These are phyloP conservation scores for Alloascoidea africana DNA, from an alignment of 805 yeast genomes.

Conservation along the genomic window DNA sequence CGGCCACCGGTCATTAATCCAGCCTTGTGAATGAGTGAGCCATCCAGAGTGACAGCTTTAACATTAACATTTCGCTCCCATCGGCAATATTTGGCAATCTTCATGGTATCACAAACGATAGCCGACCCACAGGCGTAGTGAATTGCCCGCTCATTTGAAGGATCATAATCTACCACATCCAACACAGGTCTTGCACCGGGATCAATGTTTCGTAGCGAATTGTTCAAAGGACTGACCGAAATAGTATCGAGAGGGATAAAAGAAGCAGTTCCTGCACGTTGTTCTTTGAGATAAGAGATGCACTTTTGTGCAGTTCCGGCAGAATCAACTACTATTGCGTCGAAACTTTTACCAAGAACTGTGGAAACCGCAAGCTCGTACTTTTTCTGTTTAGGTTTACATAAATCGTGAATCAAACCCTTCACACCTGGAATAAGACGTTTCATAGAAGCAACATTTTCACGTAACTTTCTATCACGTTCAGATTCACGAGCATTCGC, in stretches of 20 bases:
- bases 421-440: slow-evolving; percentile 73
- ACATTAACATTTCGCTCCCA: slow-evolving; percentile 46
- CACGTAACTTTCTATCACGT: slow-evolving; percentile 54
- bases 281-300: slow-evolving; percentile 67
- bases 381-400: slow-evolving; percentile 58
- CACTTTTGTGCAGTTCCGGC: slow-evolving; percentile 57
- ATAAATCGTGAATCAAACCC: slow-evolving; percentile 69
- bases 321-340: slow-evolving; percentile 72
- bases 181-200: slow-evolving; percentile 46
- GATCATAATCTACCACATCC: slow-evolving; percentile 62
- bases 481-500: slow-evolving; percentile 67
- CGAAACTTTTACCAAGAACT: slow-evolving; percentile 63
- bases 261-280: slow-evolving; percentile 71
- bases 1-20: slow-evolving; percentile 92
- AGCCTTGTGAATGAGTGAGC: slow-evolving; percentile 69
- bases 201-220: slow-evolving; percentile 36
- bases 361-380: slow-evolving; percentile 66
- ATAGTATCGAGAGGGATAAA: slow-evolving; percentile 83
- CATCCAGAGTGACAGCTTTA: slow-evolving; percentile 70
- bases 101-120: slow-evolving; percentile 58
- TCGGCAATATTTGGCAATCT: slow-evolving; percentile 53
- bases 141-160: slow-evolving; percentile 57
- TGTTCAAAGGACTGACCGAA: slow-evolving; percentile 35
- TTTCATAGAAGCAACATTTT: slow-evolving; percentile 53
- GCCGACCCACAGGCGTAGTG: slow-evolving; percentile 70